Conservation (phyloP, 768 basidiomycete genomes). For the Termitomyces sp. region DNA sequence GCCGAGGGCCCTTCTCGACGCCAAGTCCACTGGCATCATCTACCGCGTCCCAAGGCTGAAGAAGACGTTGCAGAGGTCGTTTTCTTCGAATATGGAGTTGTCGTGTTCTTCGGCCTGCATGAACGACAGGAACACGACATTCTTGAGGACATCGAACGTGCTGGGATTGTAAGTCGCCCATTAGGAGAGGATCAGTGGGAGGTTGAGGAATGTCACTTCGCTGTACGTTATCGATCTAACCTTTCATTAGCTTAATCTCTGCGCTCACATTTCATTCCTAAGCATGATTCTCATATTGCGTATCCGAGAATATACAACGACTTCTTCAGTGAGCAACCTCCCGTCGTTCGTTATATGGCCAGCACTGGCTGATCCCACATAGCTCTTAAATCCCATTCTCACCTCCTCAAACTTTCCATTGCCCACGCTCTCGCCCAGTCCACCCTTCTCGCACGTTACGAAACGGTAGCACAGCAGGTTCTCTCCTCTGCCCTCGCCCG, state of each 20-base stretch:
- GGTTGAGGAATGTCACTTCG: conserved; percentile 89
- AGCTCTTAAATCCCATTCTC: conserved; percentile 92
- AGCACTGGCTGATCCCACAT: conserved; percentile 1
- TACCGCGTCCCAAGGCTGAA: conserved; percentile 22
- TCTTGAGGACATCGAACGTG: conserved; percentile 76
- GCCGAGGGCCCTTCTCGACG: conserved; percentile 1
- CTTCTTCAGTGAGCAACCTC: conserved; percentile 72
- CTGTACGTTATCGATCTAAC: conserved; percentile 42
- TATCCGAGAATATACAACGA: conserved; percentile 95
- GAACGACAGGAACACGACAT: conserved; percentile 80
- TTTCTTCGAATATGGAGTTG: conserved; percentile 86
- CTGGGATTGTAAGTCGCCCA: conserved; percentile 61
- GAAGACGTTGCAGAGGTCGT: conserved; percentile 69
- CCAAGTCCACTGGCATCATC: conserved; percentile 3
- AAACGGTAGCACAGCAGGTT: conserved; percentile 71
- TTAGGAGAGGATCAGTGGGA: conserved; percentile 78
- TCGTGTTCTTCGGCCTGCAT: conserved; percentile 85
- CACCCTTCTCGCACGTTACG: conserved; percentile 86
- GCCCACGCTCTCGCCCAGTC: conserved; percentile 94
- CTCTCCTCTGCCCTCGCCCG: conserved; percentile 74
- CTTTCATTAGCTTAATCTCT: not conserved
- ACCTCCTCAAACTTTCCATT: conserved; percentile 88
- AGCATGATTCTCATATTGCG: conserved; percentile 82
- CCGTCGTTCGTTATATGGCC: not conserved
- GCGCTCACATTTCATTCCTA: conserved; percentile 5